Percentiles rank a stretch among this genome's conserved stretches.
phyloP scores from a whole-genome alignment of 257 asterid species.

The Solanum pimpinellifolium region DNA sequence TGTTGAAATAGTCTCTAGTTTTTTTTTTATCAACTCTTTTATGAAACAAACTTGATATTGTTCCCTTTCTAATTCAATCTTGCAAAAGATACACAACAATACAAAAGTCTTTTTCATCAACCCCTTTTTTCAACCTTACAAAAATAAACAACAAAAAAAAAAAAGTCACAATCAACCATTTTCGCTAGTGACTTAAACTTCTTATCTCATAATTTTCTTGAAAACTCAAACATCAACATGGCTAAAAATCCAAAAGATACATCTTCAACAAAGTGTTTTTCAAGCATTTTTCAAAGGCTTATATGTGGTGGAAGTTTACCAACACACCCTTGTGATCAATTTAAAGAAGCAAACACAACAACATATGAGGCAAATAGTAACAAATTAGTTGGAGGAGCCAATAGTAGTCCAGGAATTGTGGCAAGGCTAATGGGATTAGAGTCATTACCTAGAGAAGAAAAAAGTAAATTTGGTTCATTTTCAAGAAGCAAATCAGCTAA shows the following conservation, averaged over 20 bases:
- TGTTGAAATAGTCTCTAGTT: not conserved
- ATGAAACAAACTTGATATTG: not conserved
- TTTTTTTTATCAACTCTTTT: not conserved
- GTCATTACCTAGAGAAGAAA: slow-evolving; percentile 21
- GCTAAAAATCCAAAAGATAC: slow-evolving; percentile 5
- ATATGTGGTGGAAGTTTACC: slow-evolving; percentile 37
- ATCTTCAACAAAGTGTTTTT: slow-evolving; percentile 14
- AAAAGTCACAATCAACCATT: not conserved
- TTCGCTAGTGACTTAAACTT: not conserved
- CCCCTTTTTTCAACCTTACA: not conserved
- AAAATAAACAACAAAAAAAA: not conserved
- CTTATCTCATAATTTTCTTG: not conserved
- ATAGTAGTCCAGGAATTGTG: slow-evolving; percentile 34
- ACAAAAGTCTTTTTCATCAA: not conserved
- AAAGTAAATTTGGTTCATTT: slow-evolving; percentile 24
- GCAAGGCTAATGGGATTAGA: slow-evolving; percentile 63
- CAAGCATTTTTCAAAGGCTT: slow-evolving; percentile 18
- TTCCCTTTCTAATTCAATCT: not conserved
- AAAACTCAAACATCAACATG: not conserved
- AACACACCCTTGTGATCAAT: slow-evolving; percentile 41
- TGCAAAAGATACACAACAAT: not conserved
- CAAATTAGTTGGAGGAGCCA: slow-evolving; percentile 2
- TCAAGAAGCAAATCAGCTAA: slow-evolving; percentile 45
- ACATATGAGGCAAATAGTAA: not conserved
- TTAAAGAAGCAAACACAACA: not conserved